Conservation (phyloP, 1,284 basidiomycete genomes). For the Agroathelia rolfsii region DNA sequence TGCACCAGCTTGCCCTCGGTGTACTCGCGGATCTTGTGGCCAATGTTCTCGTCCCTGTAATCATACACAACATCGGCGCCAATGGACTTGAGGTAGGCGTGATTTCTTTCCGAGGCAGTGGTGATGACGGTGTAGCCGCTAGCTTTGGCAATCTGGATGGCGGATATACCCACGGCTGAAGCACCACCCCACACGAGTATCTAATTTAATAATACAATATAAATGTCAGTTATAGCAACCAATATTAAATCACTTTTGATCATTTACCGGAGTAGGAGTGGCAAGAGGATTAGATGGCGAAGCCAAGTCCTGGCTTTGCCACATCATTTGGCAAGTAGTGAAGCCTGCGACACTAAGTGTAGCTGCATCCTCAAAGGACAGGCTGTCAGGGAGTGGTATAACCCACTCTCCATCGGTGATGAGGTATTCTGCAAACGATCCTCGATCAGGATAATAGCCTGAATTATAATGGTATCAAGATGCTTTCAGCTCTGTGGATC, state of each 20-base stretch:
- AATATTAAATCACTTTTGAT: too few species aligned
- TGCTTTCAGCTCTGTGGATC: too few species aligned
- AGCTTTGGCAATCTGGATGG: constrained; percentile 30
- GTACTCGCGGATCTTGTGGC: constrained; percentile 15
- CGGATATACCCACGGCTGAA: constrained; percentile 25
- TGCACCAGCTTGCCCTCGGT: constrained; percentile 10
- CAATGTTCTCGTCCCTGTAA: constrained; percentile 19
- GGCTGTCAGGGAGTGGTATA: constrained; percentile 20
- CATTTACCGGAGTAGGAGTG: constrained; percentile 12
- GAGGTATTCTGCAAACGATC: constrained; percentile 24
- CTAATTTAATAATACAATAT: too few species aligned
- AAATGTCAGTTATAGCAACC: too few species aligned
- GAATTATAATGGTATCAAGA: too few species aligned
- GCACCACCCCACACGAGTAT: constrained; percentile 28
- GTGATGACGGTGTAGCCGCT: constrained; percentile 28
- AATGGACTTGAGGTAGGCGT: constrained; percentile 2
- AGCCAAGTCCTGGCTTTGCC: constrained; percentile 13
- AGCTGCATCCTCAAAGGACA: constrained; percentile 21
- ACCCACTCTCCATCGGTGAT: constrained; percentile 17
- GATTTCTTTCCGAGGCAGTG: constrained; percentile 25
- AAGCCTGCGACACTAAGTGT: constrained; percentile 15
- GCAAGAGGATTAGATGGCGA: constrained; percentile 11
- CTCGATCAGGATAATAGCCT: constrained; percentile 10
- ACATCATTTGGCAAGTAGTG: constrained; percentile 16
- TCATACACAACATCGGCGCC: constrained; percentile 30